Evolutionary conservation across 2,329 filamentous ascomycete species (phyloP).

Genomic region (Erysiphe pulchra): DNA sequence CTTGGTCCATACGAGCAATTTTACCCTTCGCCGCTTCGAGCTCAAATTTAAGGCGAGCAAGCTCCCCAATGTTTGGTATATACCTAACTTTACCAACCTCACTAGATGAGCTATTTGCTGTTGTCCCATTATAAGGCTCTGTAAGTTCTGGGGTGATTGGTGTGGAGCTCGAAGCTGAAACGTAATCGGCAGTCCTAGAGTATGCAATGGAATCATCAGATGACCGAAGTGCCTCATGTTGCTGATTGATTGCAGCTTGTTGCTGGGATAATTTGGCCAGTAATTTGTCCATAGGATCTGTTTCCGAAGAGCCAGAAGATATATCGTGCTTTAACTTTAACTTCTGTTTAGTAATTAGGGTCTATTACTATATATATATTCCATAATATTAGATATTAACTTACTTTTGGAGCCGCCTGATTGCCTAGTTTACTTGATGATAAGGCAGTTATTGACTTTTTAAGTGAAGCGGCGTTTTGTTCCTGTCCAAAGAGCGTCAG

Average conservation of each 20-base stretch:
- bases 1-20: slow-evolving; percentile 45
- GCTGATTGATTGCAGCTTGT: slow-evolving; percentile 30
- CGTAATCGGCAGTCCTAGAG: slow-evolving; percentile 18
- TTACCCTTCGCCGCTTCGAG: slow-evolving; percentile 44
- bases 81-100: slow-evolving; percentile 17
- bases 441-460: slow-evolving; percentile 19
- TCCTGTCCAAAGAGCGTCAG: slow-evolving; percentile 6
- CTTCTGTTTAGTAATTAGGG: slow-evolving; percentile 17
- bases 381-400: slow-evolving; percentile 2
- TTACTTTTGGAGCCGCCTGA: slow-evolving; percentile 26
- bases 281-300: slow-evolving; percentile 42
- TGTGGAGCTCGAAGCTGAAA: slow-evolving; percentile 27
- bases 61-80: slow-evolving; percentile 22
- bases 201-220: slow-evolving; percentile 9
- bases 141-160: slow-evolving; percentile 33
- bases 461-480: slow-evolving; percentile 7
- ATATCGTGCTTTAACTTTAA: slow-evolving; percentile 22
- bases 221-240: slow-evolving; percentile 25
- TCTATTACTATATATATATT: background rate
- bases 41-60: slow-evolving; percentile 42
- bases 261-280: slow-evolving; percentile 52
- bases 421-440: slow-evolving; percentile 29
- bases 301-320: slow-evolving; percentile 14
- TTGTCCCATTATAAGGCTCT: slow-evolving; percentile 21
- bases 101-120: slow-evolving; percentile 24